These are phyloP conservation scores for Withania somnifera DNA, from an alignment of 305 asterid species.

Conservation along the genomic window DNA sequence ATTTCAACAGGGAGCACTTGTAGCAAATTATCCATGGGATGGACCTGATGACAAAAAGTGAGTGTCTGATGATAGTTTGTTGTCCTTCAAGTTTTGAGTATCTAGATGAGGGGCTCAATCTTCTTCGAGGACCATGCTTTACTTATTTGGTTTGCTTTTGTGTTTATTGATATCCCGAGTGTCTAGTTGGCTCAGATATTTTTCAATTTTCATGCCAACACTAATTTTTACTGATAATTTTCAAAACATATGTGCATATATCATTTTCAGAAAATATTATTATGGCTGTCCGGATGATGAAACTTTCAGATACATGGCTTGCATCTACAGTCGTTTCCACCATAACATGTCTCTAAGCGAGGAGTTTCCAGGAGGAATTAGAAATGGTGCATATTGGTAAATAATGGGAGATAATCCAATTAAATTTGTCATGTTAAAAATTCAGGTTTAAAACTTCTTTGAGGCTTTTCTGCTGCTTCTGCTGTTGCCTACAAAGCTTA, in stretches of 20 bases:
- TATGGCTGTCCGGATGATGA: conserved; percentile 87
- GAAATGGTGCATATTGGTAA: conserved; percentile 91
- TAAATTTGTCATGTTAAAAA: background rate
- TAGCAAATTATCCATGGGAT: conserved; percentile 95
- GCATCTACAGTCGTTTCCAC: conserved; percentile 70
- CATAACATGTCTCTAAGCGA: conserved; percentile 82
- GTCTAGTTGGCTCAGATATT: background rate
- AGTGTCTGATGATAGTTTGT: conserved; percentile 17
- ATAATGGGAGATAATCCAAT: conserved; percentile 11
- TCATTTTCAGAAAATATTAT: conserved; percentile 56
- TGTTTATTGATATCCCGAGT: background rate
- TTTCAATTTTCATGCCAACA: background rate
- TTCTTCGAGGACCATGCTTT: background rate
- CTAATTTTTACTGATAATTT: background rate
- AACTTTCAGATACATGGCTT: conserved; percentile 75
- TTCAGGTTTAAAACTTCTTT: background rate
- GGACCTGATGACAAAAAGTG: conserved; percentile 65
- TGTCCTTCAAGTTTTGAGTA: background rate
- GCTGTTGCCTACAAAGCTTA: background rate
- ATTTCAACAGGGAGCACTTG: conserved; percentile 68
- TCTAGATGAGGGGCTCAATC: background rate
- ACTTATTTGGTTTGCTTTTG: background rate
- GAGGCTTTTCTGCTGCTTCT: background rate
- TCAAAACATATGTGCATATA: background rate
- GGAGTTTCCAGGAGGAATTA: conserved; percentile 86